Evolutionary conservation across 441 rosid genomes (phyloP).

Genomic region (Dalechampia spathulata): DNA sequence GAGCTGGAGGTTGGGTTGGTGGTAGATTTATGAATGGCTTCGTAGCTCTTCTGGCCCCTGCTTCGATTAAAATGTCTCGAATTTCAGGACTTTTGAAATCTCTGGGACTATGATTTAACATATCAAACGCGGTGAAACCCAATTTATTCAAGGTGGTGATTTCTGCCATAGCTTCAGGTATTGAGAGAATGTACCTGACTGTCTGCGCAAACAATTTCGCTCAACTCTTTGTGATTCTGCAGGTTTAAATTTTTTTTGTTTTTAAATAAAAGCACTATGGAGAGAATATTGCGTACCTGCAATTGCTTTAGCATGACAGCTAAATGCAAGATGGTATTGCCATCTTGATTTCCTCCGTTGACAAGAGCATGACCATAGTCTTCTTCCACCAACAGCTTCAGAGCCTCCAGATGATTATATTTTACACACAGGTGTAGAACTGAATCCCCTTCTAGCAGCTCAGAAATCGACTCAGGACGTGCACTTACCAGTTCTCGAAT

Average conservation of each 20-base stretch:
- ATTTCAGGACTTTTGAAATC: background rate
- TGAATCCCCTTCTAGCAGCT: background rate
- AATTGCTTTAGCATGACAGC: too few relatives aligned
- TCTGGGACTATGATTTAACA: background rate
- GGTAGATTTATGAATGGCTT: background rate
- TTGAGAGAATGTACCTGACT: background rate
- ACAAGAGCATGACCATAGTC: too few relatives aligned
- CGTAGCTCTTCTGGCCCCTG: background rate
- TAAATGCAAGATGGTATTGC: too few relatives aligned
- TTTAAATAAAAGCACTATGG: too few relatives aligned
- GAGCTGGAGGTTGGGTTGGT: background rate
- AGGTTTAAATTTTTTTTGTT: too few relatives aligned
- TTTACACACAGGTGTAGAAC: too few relatives aligned
- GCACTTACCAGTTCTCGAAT: slow-evolving; percentile 16
- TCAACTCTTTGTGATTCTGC: too few relatives aligned
- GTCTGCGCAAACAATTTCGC: background rate
- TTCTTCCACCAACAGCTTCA: too few relatives aligned
- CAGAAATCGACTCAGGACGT: slow-evolving; percentile 6
- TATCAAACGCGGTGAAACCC: background rate
- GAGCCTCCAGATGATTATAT: too few relatives aligned
- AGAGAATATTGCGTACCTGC: too few relatives aligned
- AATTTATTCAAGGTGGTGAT: background rate
- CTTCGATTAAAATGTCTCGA: background rate
- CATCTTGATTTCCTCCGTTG: too few relatives aligned
- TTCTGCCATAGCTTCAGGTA: background rate